Base-by-base conservation (phyloP, 2,329 filamentous ascomycete genomes). In the Diatrype stigma region DNA sequence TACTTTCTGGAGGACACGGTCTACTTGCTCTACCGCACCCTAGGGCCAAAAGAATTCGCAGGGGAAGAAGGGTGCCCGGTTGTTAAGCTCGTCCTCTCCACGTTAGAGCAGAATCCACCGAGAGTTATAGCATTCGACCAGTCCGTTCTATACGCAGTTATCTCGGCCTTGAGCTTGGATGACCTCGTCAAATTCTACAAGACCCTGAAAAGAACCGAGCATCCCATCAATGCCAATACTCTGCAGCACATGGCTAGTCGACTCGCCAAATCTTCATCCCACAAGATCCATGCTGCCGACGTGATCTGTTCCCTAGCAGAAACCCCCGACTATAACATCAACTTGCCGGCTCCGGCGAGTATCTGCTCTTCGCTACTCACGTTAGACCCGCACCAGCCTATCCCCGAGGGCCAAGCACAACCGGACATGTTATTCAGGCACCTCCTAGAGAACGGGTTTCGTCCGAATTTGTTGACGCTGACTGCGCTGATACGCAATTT, bases 401-500 rank as follows among this genome's bases (percentile, higher is more conserved):
- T 65, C 7, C 65, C 73, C 7, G 66, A 68, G 14, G 70, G 73
- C 5, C 66, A 73, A 35, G 68, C 75, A n/a, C 72, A 75, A 19
- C 78, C 78, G 23, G 73, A 80, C 10, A 67, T 74, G 5, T 70
- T 86, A 5, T 78, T 86, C 21, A 71, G 79, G 48, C 66, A 70
- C 8, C 73, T 91, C 47, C 66, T 87, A 11, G 70, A 78, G 19
- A 68, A 78, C n/a, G 87, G 86, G 2, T 70, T 88, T 45, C 71
- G 73, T 19, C 82, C 87, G 22, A 87, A 89, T 56, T 69, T 81
- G 14, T 71, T 83, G 51, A 77, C 78, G 11, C 82, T 87, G 62
- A 87, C 86, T 16, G 76, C 87, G 42, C 71, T 90, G 52, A 80
- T 96, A 49, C 77, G 83, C 37, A 89, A 90, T 51, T 82, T 91